Evolutionary conservation across 768 basidiomycete species (phyloP).

Genomic region (Tricholoma flavovirens): DNA sequence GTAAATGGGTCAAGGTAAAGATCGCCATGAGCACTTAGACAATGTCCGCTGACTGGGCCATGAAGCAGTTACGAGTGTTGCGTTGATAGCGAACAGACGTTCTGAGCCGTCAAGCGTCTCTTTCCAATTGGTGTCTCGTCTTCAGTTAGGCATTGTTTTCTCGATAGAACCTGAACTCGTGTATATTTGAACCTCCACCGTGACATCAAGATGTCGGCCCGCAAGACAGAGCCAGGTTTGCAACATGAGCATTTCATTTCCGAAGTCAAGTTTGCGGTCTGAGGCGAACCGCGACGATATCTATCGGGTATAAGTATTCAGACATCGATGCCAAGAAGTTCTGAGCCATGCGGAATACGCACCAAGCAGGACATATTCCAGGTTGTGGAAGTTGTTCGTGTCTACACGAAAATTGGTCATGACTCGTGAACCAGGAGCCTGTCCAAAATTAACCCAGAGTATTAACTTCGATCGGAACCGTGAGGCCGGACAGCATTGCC

Average conservation of each 20-base stretch:
- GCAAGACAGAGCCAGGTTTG: constrained; percentile 10
- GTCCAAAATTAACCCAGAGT: background rate
- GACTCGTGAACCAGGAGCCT: background rate
- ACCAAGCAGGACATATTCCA: background rate
- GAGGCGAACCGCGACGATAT: background rate
- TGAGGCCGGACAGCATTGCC: background rate
- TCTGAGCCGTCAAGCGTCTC: background rate
- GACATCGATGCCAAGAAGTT: background rate
- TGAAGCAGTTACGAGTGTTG: background rate
- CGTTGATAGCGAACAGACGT: background rate
- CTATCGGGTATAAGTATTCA: background rate
- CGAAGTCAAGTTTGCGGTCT: constrained; percentile 20
- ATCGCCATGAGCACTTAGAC: background rate
- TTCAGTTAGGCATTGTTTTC: background rate
- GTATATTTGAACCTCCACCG: background rate
- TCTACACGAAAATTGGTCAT: background rate
- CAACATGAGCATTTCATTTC: constrained; percentile 30
- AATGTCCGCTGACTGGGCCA: background rate
- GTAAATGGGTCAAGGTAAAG: constrained; percentile 6
- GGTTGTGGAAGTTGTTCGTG: background rate
- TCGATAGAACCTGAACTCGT: constrained; percentile 12
- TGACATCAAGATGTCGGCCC: constrained; percentile 5
- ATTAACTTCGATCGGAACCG: constrained; percentile 3
- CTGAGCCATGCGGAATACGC: background rate
- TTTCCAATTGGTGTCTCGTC: background rate